Conservation (phyloP, 2,329 filamentous ascomycete genomes). For the Lasiodiplodia hormozganensis region DNA sequence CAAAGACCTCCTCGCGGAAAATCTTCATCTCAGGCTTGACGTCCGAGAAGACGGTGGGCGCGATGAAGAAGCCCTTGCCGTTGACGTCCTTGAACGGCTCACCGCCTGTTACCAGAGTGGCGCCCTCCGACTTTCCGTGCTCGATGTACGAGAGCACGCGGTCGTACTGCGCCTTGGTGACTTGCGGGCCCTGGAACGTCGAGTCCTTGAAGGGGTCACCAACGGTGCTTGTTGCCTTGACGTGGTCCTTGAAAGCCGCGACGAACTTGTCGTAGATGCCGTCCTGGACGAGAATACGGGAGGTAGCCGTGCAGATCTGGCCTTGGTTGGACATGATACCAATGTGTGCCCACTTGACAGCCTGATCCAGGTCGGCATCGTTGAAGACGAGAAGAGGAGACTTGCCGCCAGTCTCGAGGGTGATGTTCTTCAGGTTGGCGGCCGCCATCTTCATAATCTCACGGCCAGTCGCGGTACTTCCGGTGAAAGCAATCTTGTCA, state of each 20-base stretch:
- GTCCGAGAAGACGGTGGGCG: slow-evolving; percentile 65
- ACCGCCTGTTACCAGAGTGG: slow-evolving; percentile 61
- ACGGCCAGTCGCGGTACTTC: slow-evolving; percentile 66
- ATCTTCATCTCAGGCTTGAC: slow-evolving; percentile 63
- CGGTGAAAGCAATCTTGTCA: slow-evolving; percentile 69
- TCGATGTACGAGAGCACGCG: slow-evolving; percentile 63
- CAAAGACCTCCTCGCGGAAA: slow-evolving; percentile 67
- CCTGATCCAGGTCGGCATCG: slow-evolving; percentile 56
- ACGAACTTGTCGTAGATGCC: slow-evolving; percentile 65
- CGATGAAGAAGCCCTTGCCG: slow-evolving; percentile 62
- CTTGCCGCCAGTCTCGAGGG: slow-evolving; percentile 68
- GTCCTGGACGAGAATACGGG: slow-evolving; percentile 68
- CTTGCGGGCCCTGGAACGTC: slow-evolving; percentile 65
- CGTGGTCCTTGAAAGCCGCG: slow-evolving; percentile 53
- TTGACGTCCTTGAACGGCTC: slow-evolving; percentile 41
- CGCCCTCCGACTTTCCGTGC: slow-evolving; percentile 61
- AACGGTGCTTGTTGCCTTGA: slow-evolving; percentile 49
- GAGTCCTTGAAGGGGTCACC: slow-evolving; percentile 44
- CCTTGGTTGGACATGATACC: slow-evolving; percentile 61
- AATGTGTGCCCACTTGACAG: slow-evolving; percentile 49
- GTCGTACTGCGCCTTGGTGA: slow-evolving; percentile 71
- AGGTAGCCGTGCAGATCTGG: slow-evolving; percentile 53
- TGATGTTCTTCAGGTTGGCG: slow-evolving; percentile 65
- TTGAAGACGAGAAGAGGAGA: slow-evolving; percentile 66
- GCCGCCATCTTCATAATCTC: slow-evolving; percentile 62